These are phyloP conservation scores for Alloascoidea hylecoeti DNA, from an alignment of 805 yeast species.

Conservation along the genomic window DNA sequence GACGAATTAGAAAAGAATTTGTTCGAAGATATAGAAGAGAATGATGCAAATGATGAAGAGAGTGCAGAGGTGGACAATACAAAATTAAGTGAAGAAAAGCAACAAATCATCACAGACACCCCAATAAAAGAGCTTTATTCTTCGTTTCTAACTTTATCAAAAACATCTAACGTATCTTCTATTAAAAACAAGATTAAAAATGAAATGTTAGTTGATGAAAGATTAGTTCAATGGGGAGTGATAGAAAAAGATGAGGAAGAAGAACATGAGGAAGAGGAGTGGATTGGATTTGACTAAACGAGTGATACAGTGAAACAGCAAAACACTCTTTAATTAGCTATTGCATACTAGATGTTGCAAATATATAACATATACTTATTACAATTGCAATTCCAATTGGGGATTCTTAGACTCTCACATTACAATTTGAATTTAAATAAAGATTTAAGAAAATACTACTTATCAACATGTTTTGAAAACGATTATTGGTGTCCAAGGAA, in stretches of 20 bases:
- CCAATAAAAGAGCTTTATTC: constrained; percentile 42
- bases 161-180: constrained; percentile 39
- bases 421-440: too few species aligned
- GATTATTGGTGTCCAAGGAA: too few species aligned
- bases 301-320: neutral
- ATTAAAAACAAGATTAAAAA: constrained; percentile 49
- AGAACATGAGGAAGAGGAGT: constrained; percentile 18
- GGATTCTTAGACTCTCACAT: too few species aligned
- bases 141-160: constrained; percentile 44
- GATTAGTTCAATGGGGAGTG: constrained; percentile 55
- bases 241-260: constrained; percentile 15
- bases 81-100: constrained; percentile 14
- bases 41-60: constrained; percentile 23
- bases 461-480: too few species aligned
- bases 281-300: constrained; percentile 19
- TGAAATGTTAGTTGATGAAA: constrained; percentile 51
- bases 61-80: too few species aligned
- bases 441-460: too few species aligned
- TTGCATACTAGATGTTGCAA: too few species aligned
- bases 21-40: constrained; percentile 26
- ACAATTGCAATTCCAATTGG: too few species aligned
- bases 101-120: constrained; percentile 23
- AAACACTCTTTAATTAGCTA: too few species aligned
- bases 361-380: too few species aligned
- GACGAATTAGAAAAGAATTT: constrained; percentile 67